These are phyloP conservation scores for Pistacia integerrima DNA, from an alignment of 345 rosid genomes.

Conservation along the genomic window DNA sequence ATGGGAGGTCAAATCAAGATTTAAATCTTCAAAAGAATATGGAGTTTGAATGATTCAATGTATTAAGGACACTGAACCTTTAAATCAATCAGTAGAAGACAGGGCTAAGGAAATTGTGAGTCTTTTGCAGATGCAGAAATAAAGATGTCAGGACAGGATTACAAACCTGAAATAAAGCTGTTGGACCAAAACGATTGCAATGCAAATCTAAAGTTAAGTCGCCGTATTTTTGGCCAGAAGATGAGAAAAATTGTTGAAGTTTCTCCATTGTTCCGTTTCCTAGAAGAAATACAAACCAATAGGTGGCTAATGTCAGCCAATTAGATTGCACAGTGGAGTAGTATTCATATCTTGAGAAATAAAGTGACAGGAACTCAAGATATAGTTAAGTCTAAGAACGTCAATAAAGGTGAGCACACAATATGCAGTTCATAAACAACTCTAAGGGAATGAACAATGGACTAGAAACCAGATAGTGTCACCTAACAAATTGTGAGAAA, in stretches of 20 bases:
- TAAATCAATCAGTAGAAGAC: background rate
- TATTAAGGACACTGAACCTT: conserved; percentile 8
- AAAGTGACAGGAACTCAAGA: background rate
- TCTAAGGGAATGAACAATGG: conserved; percentile 1
- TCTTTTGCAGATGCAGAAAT: background rate
- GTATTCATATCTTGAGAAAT: background rate
- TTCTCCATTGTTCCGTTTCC: conserved; percentile 98
- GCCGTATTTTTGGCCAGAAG: conserved; percentile 76
- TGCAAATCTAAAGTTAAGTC: conserved; percentile 90
- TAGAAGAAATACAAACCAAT: conserved; percentile 38
- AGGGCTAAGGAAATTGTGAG: conserved; percentile 5
- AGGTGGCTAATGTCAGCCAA: conserved; percentile 19
- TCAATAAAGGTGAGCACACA: background rate
- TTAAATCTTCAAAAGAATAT: background rate
- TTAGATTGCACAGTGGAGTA: background rate
- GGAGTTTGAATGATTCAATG: background rate
- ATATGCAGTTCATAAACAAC: conserved; percentile 5
- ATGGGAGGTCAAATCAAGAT: background rate
- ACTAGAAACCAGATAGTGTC: conserved; percentile 22
- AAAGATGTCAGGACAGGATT: background rate
- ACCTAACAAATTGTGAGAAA: conserved; percentile 95
- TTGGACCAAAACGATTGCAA: conserved; percentile 94
- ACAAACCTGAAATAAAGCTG: conserved; percentile 87
- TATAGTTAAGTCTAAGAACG: background rate
- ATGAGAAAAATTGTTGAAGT: conserved; percentile 64